Conservation (phyloP, 257 asterid genomes). For the Scutellaria baicalensis region DNA sequence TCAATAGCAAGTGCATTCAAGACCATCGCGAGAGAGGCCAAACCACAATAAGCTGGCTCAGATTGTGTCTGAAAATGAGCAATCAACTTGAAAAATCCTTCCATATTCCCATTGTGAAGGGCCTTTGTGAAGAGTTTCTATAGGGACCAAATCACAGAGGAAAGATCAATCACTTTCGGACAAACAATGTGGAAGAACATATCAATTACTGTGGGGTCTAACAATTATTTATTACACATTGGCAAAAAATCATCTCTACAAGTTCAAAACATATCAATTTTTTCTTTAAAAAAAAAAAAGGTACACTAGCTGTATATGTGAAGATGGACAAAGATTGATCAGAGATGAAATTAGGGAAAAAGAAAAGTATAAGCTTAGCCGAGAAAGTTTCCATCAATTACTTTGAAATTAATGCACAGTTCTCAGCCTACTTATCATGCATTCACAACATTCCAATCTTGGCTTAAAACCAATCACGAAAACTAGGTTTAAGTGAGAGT, state of each 20-base stretch:
- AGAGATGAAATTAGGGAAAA: background rate
- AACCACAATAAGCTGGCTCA: slow-evolving; percentile 75
- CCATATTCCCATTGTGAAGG: slow-evolving; percentile 55
- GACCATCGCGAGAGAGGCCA: slow-evolving; percentile 71
- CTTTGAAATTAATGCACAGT: background rate
- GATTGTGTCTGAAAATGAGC: slow-evolving; percentile 73
- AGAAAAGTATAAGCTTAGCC: background rate
- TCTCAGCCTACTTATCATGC: background rate
- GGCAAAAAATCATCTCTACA: background rate
- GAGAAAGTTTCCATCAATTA: background rate
- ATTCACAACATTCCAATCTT: no score
- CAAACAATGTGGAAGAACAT: background rate
- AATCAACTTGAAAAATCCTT: slow-evolving; percentile 63
- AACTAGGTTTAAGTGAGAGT: background rate
- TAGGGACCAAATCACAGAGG: slow-evolving; percentile 3
- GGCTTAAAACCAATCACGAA: no score
- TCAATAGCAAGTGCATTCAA: slow-evolving; percentile 79
- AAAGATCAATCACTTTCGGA: background rate
- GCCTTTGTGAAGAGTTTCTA: slow-evolving; percentile 65
- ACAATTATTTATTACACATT: background rate
- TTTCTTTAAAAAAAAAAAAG: background rate
- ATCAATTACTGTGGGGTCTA: background rate
- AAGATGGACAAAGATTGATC: background rate
- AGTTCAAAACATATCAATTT: background rate
- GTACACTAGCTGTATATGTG: background rate